Evolutionary conservation across 441 rosid species (phyloP).

Genomic region (Populus hybrid): DNA sequence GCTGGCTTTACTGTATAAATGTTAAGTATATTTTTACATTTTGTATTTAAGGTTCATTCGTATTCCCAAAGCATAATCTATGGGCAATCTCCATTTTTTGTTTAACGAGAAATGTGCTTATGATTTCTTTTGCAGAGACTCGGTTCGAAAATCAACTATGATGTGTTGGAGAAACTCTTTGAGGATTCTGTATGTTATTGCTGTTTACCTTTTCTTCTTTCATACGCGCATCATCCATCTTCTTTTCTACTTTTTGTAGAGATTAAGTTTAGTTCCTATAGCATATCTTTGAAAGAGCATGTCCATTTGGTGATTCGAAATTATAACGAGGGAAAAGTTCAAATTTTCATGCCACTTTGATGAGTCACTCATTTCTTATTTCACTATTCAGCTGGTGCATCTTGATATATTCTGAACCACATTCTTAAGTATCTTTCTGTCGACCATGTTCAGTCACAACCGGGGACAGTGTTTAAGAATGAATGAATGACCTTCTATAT

Average conservation of each 20-base stretch:
- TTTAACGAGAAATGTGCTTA: not conserved
- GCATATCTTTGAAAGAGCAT: not conserved
- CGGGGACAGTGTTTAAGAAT: not conserved
- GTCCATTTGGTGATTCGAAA: not conserved
- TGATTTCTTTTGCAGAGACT: conserved; percentile 49
- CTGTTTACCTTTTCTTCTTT: not conserved
- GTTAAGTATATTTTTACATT: not conserved
- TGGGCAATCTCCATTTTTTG: not conserved
- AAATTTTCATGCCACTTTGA: not conserved
- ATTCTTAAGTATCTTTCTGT: not conserved
- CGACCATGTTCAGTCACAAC: not conserved
- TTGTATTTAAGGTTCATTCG: not conserved
- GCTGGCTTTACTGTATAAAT: too few species aligned
- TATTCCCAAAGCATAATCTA: too few species aligned
- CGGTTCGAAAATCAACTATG: conserved; percentile 59
- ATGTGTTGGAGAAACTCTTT: conserved; percentile 62
- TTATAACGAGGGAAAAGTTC: not conserved
- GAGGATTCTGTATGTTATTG: conserved; percentile 47
- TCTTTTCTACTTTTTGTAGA: not conserved
- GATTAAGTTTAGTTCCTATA: not conserved
- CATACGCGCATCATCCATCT: not conserved
- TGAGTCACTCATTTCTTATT: not conserved
- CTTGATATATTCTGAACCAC: not conserved
- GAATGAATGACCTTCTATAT: not conserved
- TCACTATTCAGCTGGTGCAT: not conserved